Conservation (phyloP, 306 rosid genomes). For the Pyrus pyrifolia region DNA sequence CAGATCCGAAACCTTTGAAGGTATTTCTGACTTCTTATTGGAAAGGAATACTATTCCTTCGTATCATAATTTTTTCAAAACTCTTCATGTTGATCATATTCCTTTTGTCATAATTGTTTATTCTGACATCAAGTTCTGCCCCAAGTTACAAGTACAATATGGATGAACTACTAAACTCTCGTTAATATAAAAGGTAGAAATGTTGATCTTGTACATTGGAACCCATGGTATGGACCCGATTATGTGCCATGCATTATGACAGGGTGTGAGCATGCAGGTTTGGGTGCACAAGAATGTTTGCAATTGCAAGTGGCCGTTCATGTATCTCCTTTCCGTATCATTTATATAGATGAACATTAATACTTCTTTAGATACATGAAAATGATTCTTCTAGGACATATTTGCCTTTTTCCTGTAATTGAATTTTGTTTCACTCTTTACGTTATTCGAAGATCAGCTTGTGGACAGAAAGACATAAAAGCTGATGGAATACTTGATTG, state of each 20-base stretch:
- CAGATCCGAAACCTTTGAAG: slow-evolving; percentile 65
- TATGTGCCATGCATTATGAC: too few species aligned
- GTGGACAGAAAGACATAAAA: not conserved
- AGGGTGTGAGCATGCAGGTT: not conserved
- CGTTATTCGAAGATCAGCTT: not conserved
- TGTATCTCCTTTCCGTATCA: not conserved
- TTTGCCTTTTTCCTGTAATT: not conserved
- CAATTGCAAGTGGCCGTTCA: not conserved
- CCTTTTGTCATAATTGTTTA: not conserved
- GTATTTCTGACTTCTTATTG: slow-evolving; percentile 25
- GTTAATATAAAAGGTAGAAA: not conserved
- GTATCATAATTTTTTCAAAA: not conserved
- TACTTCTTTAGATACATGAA: not conserved
- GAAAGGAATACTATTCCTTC: not conserved
- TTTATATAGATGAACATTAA: not conserved
- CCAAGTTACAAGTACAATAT: not conserved
- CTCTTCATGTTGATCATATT: not conserved
- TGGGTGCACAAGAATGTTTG: too few species aligned
- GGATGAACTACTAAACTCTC: not conserved
- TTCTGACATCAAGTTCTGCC: not conserved
- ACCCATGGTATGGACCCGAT: not conserved
- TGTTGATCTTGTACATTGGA: not conserved
- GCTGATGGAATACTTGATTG: slow-evolving; percentile 15
- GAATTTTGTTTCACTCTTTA: not conserved
- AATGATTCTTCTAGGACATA: not conserved